Conservation (phyloP, 305 asterid species). For the Solanum hybrid region DNA sequence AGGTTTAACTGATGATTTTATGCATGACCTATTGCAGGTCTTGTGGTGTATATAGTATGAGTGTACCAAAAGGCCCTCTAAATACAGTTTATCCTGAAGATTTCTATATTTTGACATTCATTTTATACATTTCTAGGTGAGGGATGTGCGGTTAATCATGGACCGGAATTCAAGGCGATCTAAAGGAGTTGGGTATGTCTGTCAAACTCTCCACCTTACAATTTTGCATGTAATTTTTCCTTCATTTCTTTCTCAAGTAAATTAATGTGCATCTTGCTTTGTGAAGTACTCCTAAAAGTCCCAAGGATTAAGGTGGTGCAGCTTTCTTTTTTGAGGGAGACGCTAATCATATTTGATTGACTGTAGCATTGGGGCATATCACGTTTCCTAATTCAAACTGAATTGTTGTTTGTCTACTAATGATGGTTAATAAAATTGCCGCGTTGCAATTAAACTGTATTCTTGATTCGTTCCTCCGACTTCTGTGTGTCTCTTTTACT, state of each 20-base stretch:
- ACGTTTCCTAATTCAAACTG: background rate
- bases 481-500: background rate
- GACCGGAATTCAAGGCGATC: slow-evolving; percentile 95
- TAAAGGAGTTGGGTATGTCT: slow-evolving; percentile 95
- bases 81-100: background rate
- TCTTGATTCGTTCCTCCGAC: background rate
- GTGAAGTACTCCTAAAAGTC: background rate
- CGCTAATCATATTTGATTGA: background rate
- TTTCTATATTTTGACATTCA: background rate
- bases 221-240: background rate
- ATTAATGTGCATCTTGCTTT: background rate
- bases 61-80: slow-evolving; percentile 11
- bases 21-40: slow-evolving; percentile 12
- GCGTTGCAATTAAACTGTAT: background rate
- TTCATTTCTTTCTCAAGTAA: background rate
- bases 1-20: slow-evolving; percentile 9
- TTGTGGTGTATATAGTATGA: slow-evolving; percentile 10
- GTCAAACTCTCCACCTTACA: background rate
- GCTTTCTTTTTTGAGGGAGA: background rate
- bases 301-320: background rate
- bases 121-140: slow-evolving; percentile 43
- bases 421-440: background rate
- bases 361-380: background rate
- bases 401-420: background rate
- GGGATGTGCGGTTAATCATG: slow-evolving; percentile 94